phyloP scores from a whole-genome alignment of 805 yeast genomes.

The Kluyveromyces dobzhanskii region DNA sequence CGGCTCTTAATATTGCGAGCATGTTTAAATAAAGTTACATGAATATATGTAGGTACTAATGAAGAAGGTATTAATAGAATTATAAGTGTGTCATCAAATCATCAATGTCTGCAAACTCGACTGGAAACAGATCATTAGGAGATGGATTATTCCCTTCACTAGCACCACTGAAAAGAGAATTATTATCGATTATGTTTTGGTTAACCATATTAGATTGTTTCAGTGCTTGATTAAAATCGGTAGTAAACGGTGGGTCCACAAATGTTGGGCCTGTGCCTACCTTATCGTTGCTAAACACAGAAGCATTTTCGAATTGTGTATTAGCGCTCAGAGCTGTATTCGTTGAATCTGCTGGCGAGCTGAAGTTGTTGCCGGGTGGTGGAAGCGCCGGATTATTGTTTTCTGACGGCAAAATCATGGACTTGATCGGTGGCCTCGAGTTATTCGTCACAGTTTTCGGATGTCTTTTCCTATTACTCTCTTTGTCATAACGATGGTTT shows the following conservation, averaged over 20 bases:
- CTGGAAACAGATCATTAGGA: slow-evolving; percentile 1
- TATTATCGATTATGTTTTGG: slow-evolving; percentile 1
- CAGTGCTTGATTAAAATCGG: slow-evolving; percentile 1
- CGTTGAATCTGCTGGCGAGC: slow-evolving; percentile 2
- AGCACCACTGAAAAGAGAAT: slow-evolving; percentile 1
- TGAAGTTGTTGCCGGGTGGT: not conserved
- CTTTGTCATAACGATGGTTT: slow-evolving; percentile 9
- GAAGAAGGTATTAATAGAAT: not conserved
- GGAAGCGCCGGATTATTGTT: not conserved
- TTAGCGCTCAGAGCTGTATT: slow-evolving; percentile 1
- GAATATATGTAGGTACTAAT: no score
- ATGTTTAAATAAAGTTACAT: no score
- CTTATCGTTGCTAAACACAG: not conserved
- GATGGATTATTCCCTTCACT: slow-evolving; percentile 3
- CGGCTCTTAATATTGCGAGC: no score
- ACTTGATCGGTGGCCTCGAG: not conserved
- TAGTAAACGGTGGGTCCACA: not conserved
- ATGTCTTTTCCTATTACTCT: slow-evolving; percentile 1
- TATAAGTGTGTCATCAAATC: slow-evolving; percentile 23
- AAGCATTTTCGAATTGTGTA: slow-evolving; percentile 1
- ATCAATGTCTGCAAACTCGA: slow-evolving; percentile 23
- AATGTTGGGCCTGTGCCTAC: not conserved
- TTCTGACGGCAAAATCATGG: slow-evolving; percentile 2
- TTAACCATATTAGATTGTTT: slow-evolving; percentile 1
- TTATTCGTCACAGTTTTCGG: not conserved